Evolutionary conservation across 352 stramenopile species (phyloP), one percentile per base, ranked within the genome.

Genomic region (Pythium vanterpoolii): DNA sequence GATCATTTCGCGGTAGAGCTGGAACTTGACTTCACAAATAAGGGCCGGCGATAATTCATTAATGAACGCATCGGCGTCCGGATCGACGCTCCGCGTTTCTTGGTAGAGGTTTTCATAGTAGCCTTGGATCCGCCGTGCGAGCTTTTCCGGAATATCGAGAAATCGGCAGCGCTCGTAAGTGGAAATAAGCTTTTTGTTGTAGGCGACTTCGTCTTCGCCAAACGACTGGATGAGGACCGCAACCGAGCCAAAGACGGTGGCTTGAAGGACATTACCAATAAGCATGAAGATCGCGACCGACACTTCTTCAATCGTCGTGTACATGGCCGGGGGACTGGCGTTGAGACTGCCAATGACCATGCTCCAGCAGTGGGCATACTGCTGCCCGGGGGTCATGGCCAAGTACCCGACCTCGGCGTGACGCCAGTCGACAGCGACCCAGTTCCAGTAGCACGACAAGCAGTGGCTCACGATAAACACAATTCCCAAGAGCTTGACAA

Each of bases 1-100:
- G 69, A 92, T 70, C 78, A 89, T 89, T 28, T 90, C 77, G 2
- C 79, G 73, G 34, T 89, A 90, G 5, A 92, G 38, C 45, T 92
- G 77, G 62, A 90, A 89, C 44, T 89, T 92, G 39, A 92, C 69
- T 49, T 92, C 83, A 48, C 79, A 89, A 26, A 87, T 86, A 11
- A 92, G 64, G 14, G 82, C 78, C 0, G 78, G 79, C 9, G 79
- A 90, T 14, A 92, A 56, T 40, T 92, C 83, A 56, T 87, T 88
- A 62, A 90, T 92, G 55, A 92, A 92, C 6, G 82, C 62, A 55
- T 92, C 79, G 11, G 76, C 78, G 26, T 90, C 80, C 19, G 71
- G 63, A n/a, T 60, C 88, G 10, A 86, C 62, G 46, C 74, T 88
- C 38, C 81, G 86, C 0, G 78, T 90, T 39, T 90, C 80, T 6